These are phyloP conservation scores for Fistulinella prunicolor DNA, from an alignment of 768 basidiomycete genomes.

Conservation along the genomic window DNA sequence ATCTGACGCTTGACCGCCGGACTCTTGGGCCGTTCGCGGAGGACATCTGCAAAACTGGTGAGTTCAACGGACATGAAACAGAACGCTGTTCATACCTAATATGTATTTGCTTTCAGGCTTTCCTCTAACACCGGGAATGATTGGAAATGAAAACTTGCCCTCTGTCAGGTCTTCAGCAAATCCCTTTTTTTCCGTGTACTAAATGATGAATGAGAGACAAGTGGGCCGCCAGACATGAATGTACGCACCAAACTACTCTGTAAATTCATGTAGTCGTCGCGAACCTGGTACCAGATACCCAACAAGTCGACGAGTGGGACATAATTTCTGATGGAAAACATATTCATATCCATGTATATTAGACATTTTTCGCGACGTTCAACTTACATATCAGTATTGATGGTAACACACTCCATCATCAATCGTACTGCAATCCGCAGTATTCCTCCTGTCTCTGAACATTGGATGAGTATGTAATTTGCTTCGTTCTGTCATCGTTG, in stretches of 20 bases:
- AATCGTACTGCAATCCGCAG: constrained; percentile 89
- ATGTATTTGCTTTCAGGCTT: constrained; percentile 76
- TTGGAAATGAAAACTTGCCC: constrained; percentile 96
- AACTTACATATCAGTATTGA: constrained; percentile 55
- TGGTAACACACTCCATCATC: constrained; percentile 86
- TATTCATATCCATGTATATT: neutral
- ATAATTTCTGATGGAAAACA: constrained; percentile 40
- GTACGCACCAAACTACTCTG: constrained; percentile 23
- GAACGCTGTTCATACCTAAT: constrained; percentile 64
- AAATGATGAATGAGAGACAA: neutral
- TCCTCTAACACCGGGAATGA: constrained; percentile 85
- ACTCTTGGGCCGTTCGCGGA: constrained; percentile 83
- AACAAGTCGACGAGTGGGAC: constrained; percentile 58
- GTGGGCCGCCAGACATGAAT: no score
- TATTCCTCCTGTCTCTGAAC: constrained; percentile 88
- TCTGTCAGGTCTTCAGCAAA: constrained; percentile 94
- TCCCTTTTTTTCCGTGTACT: no score
- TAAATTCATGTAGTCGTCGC: constrained; percentile 50
- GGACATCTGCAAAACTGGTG: constrained; percentile 57
- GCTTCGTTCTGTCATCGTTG: neutral
- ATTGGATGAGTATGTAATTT: neutral
- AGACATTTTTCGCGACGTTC: neutral
- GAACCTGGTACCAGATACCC: constrained; percentile 57
- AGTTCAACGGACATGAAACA: neutral
- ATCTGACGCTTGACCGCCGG: constrained; percentile 78